These are phyloP conservation scores for Tetrahymena malaccensis DNA, from an alignment of 73 alveolate genomes.

Conservation along the genomic window DNA sequence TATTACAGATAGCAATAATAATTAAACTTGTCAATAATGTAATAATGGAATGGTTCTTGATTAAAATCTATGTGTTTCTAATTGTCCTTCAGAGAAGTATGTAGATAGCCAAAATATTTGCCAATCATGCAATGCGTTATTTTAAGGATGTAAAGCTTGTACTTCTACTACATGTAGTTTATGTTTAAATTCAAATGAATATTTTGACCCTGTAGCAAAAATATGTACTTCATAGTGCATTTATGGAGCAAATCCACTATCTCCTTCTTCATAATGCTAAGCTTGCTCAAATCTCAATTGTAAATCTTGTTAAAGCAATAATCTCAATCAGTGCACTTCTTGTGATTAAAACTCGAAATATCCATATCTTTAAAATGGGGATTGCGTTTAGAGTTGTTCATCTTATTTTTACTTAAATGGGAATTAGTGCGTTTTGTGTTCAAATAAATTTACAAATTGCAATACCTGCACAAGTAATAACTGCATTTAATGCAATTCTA, in stretches of 20 bases:
- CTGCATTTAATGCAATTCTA: background rate
- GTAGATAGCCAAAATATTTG: background rate
- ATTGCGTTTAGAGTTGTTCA: background rate
- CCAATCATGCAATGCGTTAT: background rate
- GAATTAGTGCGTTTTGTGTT: background rate
- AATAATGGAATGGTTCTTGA: background rate
- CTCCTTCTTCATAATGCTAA: background rate
- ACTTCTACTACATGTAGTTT: background rate
- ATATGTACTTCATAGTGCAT: background rate
- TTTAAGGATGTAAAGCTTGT: background rate
- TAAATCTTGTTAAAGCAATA: background rate
- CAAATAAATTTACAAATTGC: background rate
- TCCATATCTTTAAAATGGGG: background rate
- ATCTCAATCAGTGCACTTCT: background rate
- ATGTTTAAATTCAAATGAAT: background rate
- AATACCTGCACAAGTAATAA: background rate
- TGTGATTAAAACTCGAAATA: background rate
- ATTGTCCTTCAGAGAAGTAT: background rate
- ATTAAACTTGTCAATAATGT: background rate
- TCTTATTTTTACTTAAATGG: background rate
- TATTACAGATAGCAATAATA: background rate
- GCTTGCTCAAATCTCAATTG: background rate
- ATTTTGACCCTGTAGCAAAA: background rate
- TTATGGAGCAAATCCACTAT: background rate
- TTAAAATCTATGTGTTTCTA: background rate